Evolutionary conservation across 2,329 filamentous ascomycete genomes (phyloP).

Genomic region (Calonectria pteridis): DNA sequence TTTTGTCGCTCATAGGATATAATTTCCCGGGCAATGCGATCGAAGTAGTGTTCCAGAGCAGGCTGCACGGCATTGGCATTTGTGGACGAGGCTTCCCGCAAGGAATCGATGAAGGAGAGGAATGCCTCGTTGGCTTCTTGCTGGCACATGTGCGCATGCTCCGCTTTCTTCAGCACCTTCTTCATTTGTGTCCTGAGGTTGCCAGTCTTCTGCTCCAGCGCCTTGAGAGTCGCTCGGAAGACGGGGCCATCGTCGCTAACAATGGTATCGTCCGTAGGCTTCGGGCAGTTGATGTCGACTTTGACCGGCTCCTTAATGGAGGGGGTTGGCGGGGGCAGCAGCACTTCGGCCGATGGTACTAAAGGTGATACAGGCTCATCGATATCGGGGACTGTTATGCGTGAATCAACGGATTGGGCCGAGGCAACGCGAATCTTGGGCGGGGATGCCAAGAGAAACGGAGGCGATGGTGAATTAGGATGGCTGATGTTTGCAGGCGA

Average conservation of each 20-base stretch:
- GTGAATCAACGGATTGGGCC: conserved; percentile 85
- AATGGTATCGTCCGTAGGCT: conserved; percentile 87
- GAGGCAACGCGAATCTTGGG: conserved; percentile 88
- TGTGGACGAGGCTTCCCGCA: conserved; percentile 88
- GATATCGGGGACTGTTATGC: conserved; percentile 78
- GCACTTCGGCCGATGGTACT: conserved; percentile 53
- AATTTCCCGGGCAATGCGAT: conserved; percentile 95
- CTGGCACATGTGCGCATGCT: conserved; percentile 85
- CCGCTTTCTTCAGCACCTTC: conserved; percentile 93
- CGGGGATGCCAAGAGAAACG: conserved; percentile 79
- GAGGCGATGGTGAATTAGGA: conserved; percentile 77
- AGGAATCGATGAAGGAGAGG: conserved; percentile 82
- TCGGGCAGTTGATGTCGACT: conserved; percentile 88
- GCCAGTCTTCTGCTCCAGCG: conserved; percentile 94
- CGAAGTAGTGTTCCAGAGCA: conserved; percentile 97
- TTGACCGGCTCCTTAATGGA: conserved; percentile 70
- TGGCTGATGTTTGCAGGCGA: conserved; percentile 60
- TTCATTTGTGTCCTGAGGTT: conserved; percentile 97
- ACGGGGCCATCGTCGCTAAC: conserved; percentile 92
- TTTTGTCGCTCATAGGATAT: conserved; percentile 89
- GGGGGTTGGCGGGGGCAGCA: conserved; percentile 40
- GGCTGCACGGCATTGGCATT: conserved; percentile 98
- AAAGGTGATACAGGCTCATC: conserved; percentile 71
- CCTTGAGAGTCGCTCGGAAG: conserved; percentile 96
- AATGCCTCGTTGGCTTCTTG: conserved; percentile 88